Evolutionary conservation across 495 filamentous ascomycete genomes (phyloP), one percentile per base, ranked within the genome.

Genomic region (Trichoderma gamsii): DNA sequence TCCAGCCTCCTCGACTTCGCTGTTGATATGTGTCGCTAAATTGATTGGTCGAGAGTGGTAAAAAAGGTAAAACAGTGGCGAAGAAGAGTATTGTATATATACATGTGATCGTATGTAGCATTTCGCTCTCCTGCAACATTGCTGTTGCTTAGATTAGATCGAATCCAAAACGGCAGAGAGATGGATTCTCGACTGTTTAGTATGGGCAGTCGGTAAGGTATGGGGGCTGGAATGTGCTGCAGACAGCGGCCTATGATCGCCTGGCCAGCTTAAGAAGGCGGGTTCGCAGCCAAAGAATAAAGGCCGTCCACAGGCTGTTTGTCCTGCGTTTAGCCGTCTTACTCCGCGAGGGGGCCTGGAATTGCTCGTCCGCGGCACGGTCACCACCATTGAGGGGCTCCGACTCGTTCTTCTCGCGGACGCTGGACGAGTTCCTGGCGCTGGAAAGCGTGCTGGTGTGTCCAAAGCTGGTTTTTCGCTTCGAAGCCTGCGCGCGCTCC

Each of bases 221-320:
- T 46, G 18, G 43, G 18, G 1, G 43, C 18, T 46, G 43, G 43
- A 46, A 56, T 56, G 15, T n/a, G 44, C 12, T 49, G 44, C 6
- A 29, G 59, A 29, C 4, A 29, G 13, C 21, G 4, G 43, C 41
- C 13, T 16, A 56, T 41, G 29, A 76, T 67, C 68, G 70, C 43
- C 68, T 74, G 51, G 76, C 72, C 29, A 79, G 69, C 29, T 79
- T 73, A n/a, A 84, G 74, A 46, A 84, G 71, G 71, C 81, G 82
- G 8, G 83, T 85, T 59, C 83, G 74, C 12, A 86, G 66, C 84
- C 84, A 86, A 63, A 86, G 76, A 41, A 86, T 76, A 66, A 86
- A 82, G 35, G 77, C 79, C 4, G 80, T 81, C 83, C 83, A 86
- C 21, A 82, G 79, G 44, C 77, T 74, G 69, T 83, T 81, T 4